Conservation (phyloP, 176 grass and related monocot genomes). For the Rhynchospora breviuscula region DNA sequence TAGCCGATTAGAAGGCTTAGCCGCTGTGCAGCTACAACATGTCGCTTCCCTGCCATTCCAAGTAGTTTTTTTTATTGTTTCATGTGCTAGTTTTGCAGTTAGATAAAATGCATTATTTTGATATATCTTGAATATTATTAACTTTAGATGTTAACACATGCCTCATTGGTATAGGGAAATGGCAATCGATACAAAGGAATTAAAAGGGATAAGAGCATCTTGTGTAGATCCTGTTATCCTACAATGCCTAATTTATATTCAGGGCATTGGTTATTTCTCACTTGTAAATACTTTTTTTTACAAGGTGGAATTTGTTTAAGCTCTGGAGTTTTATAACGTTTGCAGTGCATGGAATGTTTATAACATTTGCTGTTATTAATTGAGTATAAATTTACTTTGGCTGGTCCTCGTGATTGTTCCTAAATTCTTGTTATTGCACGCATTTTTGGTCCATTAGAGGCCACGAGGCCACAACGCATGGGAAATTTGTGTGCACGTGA, state of each 20-base stretch:
- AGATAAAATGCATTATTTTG: not conserved
- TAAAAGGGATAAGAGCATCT: not conserved
- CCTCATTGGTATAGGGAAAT: conserved; percentile 6
- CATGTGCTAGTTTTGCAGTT: not conserved
- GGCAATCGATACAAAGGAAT: not conserved
- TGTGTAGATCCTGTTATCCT: too few species aligned
- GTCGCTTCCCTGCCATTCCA: not conserved
- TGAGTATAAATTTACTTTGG: too few species aligned
- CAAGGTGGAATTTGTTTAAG: not conserved
- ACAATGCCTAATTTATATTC: not conserved
- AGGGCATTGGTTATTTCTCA: not conserved
- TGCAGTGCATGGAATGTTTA: not conserved
- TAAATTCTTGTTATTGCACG: too few species aligned
- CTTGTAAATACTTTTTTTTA: not conserved
- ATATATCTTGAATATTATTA: not conserved
- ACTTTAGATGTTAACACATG: not conserved
- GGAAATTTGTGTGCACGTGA: too few species aligned
- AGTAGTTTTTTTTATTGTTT: not conserved
- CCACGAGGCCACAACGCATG: too few species aligned
- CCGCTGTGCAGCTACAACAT: not conserved
- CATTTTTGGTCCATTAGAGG: too few species aligned
- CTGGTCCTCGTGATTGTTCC: too few species aligned
- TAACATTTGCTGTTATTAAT: not conserved
- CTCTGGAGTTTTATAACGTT: not conserved
- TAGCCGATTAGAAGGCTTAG: not conserved